These are phyloP conservation scores for Trichoderma parareesei DNA, from an alignment of 495 filamentous ascomycete genomes.

Conservation along the genomic window DNA sequence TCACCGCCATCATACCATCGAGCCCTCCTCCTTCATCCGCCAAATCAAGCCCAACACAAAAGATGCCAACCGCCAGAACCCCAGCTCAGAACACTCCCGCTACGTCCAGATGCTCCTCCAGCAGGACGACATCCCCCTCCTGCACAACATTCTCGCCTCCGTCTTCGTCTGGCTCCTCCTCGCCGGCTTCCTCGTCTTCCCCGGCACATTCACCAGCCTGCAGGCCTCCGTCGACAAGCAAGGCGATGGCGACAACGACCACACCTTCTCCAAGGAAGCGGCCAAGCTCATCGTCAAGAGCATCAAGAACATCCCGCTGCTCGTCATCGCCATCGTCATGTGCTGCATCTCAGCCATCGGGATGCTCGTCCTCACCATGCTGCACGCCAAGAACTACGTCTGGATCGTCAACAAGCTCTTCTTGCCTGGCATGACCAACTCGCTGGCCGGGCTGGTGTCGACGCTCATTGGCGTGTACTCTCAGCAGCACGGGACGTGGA, in stretches of 20 bases:
- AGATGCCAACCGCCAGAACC: not conserved
- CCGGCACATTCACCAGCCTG: slow-evolving; percentile 29
- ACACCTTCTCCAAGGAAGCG: not conserved
- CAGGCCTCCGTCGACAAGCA: not conserved
- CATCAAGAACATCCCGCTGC: slow-evolving; percentile 5
- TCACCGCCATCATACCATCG: too few species aligned
- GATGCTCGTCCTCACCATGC: not conserved
- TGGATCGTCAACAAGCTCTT: slow-evolving; percentile 39
- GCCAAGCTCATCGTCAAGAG: slow-evolving; percentile 1
- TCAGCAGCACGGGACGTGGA: slow-evolving; percentile 36
- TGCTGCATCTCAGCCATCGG: not conserved
- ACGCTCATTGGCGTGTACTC: slow-evolving; percentile 44
- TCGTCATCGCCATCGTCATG: not conserved
- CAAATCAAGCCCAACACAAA: not conserved
- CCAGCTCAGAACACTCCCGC: slow-evolving; percentile 18
- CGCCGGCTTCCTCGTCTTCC: slow-evolving; percentile 33
- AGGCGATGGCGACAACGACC: not conserved
- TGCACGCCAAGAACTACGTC: slow-evolving; percentile 27
- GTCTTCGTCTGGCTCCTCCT: slow-evolving; percentile 32
- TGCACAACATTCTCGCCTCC: slow-evolving; percentile 27
- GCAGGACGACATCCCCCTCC: slow-evolving; percentile 28
- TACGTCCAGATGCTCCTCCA: slow-evolving; percentile 34
- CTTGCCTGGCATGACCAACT: slow-evolving; percentile 35
- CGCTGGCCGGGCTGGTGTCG: slow-evolving; percentile 37
- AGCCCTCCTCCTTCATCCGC: not conserved